Percentiles rank a stretch among this genome's conserved stretches.
These are phyloP conservation scores for Austroboletus niveus DNA, from an alignment of 1,284 basidiomycete species.

Conservation along the genomic window DNA sequence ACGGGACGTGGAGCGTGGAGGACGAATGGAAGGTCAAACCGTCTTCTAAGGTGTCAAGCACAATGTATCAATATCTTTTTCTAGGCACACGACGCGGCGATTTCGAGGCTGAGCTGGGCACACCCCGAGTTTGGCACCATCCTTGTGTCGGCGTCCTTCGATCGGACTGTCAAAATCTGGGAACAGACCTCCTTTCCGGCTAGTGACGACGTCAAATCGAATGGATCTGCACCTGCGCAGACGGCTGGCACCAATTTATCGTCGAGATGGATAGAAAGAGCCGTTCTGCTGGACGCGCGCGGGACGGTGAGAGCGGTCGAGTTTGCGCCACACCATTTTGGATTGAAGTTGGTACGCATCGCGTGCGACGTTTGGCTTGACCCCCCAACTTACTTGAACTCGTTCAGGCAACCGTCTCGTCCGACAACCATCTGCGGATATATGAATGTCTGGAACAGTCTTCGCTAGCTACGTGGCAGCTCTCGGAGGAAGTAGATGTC, in stretches of 20 bases:
- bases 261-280: constrained; percentile 73
- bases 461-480: constrained; percentile 75
- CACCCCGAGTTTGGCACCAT: constrained; percentile 88
- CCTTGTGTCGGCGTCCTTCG: constrained; percentile 82
- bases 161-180: constrained; percentile 89
- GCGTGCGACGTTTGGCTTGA: neutral
- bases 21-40: constrained; percentile 83
- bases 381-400: neutral
- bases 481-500: constrained; percentile 79
- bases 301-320: constrained; percentile 83
- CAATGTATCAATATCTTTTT: constrained; percentile 6
- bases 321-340: constrained; percentile 83
- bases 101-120: constrained; percentile 83
- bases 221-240: constrained; percentile 21
- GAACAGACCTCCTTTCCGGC: constrained; percentile 55
- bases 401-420: constrained; percentile 76
- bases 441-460: constrained; percentile 90
- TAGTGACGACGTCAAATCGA: constrained; percentile 35
- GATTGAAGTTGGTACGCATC: constrained; percentile 74
- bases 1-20: constrained; percentile 71
- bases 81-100: constrained; percentile 86
- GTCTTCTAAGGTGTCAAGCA: neutral
- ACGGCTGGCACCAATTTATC: constrained; percentile 29
- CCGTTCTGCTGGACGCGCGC: constrained; percentile 76
- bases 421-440: constrained; percentile 82